These are phyloP conservation scores for Lasiosphaeria miniovina DNA, from an alignment of 495 filamentous ascomycete species.

Conservation along the genomic window DNA sequence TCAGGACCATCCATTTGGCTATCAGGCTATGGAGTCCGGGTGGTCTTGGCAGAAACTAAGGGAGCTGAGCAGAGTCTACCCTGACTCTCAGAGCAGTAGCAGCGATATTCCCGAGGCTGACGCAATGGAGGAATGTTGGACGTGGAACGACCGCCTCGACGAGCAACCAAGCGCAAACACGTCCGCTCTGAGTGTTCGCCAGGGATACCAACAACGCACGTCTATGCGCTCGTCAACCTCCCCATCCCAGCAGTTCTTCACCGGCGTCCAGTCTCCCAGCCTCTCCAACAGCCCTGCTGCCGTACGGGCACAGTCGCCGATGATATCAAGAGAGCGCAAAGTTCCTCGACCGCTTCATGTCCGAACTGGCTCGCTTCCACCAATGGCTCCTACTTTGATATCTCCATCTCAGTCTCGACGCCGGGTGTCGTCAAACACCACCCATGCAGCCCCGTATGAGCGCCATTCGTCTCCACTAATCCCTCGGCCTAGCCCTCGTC, in stretches of 20 bases:
- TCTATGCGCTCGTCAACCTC: conserved; percentile 35
- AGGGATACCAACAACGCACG: conserved; percentile 31
- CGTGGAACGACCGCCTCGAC: conserved; percentile 53
- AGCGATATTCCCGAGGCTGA: conserved; percentile 54
- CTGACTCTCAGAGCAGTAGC: conserved; percentile 36
- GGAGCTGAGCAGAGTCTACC: conserved; percentile 54
- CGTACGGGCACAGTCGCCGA: conserved; percentile 35
- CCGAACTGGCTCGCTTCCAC: conserved; percentile 50
- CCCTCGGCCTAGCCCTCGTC: conserved; percentile 24
- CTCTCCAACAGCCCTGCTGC: conserved; percentile 24
- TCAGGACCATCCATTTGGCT: conserved; percentile 52
- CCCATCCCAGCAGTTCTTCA: conserved; percentile 34
- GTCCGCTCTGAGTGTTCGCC: conserved; percentile 37
- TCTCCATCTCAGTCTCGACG: conserved; percentile 38
- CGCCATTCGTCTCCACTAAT: conserved; percentile 39
- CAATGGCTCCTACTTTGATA: conserved; percentile 17
- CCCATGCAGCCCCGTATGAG: conserved; percentile 24
- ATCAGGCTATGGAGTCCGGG: conserved; percentile 39
- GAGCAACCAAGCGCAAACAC: conserved; percentile 33
- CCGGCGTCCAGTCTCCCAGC: conserved; percentile 31
- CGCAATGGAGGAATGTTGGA: conserved; percentile 55
- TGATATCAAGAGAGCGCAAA: conserved; percentile 39
- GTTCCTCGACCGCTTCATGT: conserved; percentile 39
- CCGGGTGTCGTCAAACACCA: conserved; percentile 34
- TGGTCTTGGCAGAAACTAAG: conserved; percentile 63